Percentiles rank a stretch among this genome's conserved stretches.
phyloP scores from a whole-genome alignment of 1,284 basidiomycete species.

The Cystobasidium pallidum region DNA sequence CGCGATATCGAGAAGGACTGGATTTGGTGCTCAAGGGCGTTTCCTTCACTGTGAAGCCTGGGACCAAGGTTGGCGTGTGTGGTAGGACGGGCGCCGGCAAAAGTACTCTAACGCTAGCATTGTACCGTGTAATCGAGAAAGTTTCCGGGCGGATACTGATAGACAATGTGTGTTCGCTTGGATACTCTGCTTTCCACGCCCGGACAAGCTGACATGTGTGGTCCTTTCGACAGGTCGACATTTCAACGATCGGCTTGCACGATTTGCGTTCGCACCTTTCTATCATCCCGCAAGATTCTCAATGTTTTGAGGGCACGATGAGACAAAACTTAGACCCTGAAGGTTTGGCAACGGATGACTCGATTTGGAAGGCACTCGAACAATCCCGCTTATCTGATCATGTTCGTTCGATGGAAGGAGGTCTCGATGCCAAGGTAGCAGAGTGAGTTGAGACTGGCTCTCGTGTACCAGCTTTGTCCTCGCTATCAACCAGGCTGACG shows the following conservation, averaged over 20 bases:
- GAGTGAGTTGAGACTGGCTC: constrained; percentile 3
- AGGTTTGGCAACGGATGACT: constrained; percentile 76
- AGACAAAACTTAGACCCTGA: constrained; percentile 88
- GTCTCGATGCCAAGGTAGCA: constrained; percentile 31
- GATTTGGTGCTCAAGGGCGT: constrained; percentile 51
- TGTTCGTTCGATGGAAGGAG: constrained; percentile 39
- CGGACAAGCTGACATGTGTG: constrained; percentile 27
- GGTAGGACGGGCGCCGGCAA: constrained; percentile 64
- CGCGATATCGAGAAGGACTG: constrained; percentile 49
- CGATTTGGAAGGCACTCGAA: constrained; percentile 69
- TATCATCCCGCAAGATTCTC: constrained; percentile 79
- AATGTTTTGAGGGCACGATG: constrained; percentile 76
- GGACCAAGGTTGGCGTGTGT: constrained; percentile 52
- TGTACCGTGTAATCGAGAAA: constrained; percentile 87
- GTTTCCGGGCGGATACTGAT: constrained; percentile 69
- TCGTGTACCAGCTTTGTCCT: not conserved
- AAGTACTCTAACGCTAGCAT: constrained; percentile 76
- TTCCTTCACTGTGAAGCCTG: constrained; percentile 48
- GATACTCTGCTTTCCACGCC: not conserved
- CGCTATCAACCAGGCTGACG: not conserved
- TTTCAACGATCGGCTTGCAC: constrained; percentile 80
- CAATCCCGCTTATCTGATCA: constrained; percentile 61
- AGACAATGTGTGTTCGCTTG: constrained; percentile 31
- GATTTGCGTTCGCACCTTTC: constrained; percentile 68
- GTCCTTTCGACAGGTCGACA: constrained; percentile 83